A percentile compares a stretch with the other conserved stretches of the same genome.
These are phyloP conservation scores for Candida maesae DNA, from an alignment of 805 yeast genomes.

Conservation along the genomic window DNA sequence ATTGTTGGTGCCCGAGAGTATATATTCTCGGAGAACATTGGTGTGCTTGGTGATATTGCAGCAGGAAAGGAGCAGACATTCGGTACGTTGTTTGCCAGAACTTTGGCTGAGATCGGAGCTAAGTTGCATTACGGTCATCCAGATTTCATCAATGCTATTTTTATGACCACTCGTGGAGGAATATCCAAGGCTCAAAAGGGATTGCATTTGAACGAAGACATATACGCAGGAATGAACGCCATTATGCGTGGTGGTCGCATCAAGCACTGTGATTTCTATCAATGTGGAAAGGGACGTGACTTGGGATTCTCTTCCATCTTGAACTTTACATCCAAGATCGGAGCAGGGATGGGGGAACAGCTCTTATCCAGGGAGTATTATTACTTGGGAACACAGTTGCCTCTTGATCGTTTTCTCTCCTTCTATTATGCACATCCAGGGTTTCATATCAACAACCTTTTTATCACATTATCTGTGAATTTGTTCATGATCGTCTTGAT, in stretches of 20 bases:
- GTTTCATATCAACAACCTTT: constrained; percentile 86
- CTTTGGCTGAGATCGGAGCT: constrained; percentile 90
- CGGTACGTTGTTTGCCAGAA: constrained; percentile 92
- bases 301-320: constrained; percentile 88
- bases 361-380: constrained; percentile 87
- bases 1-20: constrained; percentile 94
- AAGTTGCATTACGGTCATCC: constrained; percentile 97
- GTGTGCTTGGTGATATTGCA: constrained; percentile 92
- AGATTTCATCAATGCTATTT: constrained; percentile 84
- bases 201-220: constrained; percentile 89
- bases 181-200: constrained; percentile 94
- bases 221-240: constrained; percentile 93
- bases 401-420: constrained; percentile 84
- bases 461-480: constrained; percentile 84
- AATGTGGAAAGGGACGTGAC: constrained; percentile 97
- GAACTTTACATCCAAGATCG: constrained; percentile 92
- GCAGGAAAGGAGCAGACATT: constrained; percentile 98
- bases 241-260: constrained; percentile 87
- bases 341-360: constrained; percentile 99
- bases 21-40: constrained; percentile 84
- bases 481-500: constrained; percentile 76
- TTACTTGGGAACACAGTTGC: constrained; percentile 84
- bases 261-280: constrained; percentile 93
- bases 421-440: constrained; percentile 98
- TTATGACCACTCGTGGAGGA: constrained; percentile 95